These are phyloP conservation scores for Chaetomium globosum DNA, from an alignment of 2,329 filamentous ascomycete species.

Conservation along the genomic window DNA sequence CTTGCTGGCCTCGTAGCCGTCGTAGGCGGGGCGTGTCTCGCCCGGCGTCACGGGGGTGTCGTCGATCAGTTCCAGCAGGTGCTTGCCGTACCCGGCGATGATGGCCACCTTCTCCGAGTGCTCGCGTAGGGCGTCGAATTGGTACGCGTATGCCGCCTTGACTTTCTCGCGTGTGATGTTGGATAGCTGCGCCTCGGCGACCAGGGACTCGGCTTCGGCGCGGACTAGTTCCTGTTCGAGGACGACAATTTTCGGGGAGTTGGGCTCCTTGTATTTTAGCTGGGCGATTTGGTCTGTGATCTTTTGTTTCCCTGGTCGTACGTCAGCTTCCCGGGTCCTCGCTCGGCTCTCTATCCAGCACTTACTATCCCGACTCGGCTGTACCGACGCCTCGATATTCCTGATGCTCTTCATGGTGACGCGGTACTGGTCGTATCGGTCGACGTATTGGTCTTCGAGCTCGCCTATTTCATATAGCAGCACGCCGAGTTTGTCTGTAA, in stretches of 20 bases:
- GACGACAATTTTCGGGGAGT: conserved; percentile 95
- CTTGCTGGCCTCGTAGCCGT: conserved; percentile 97
- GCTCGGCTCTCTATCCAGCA: neutral
- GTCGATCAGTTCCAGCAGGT: conserved; percentile 94
- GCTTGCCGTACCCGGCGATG: conserved; percentile 96
- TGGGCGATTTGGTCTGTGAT: conserved; percentile 98
- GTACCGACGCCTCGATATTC: conserved; percentile 97
- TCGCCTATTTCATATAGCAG: conserved; percentile 98
- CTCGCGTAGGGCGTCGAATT: conserved; percentile 95
- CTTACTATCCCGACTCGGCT: conserved; percentile 92
- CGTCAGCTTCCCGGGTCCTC: neutral
- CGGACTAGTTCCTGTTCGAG: conserved; percentile 98
- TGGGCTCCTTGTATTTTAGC: conserved; percentile 99
- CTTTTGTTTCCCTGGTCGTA: conserved; percentile 83
- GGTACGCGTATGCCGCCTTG: conserved; percentile 96
- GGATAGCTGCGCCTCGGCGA: conserved; percentile 95
- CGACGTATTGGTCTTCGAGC: conserved; percentile 96
- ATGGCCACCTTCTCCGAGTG: conserved; percentile 98
- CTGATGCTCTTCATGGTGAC: conserved; percentile 99
- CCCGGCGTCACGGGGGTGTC: conserved; percentile 96
- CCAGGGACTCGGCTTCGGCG: conserved; percentile 96
- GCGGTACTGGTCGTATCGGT: conserved; percentile 98
- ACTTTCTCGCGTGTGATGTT: conserved; percentile 99
- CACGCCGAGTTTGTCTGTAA: conserved; percentile 98
- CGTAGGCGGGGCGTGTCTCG: conserved; percentile 92